These are phyloP conservation scores for Pseudocercospora cruenta DNA, from an alignment of 2,329 filamentous ascomycete genomes.

Conservation along the genomic window DNA sequence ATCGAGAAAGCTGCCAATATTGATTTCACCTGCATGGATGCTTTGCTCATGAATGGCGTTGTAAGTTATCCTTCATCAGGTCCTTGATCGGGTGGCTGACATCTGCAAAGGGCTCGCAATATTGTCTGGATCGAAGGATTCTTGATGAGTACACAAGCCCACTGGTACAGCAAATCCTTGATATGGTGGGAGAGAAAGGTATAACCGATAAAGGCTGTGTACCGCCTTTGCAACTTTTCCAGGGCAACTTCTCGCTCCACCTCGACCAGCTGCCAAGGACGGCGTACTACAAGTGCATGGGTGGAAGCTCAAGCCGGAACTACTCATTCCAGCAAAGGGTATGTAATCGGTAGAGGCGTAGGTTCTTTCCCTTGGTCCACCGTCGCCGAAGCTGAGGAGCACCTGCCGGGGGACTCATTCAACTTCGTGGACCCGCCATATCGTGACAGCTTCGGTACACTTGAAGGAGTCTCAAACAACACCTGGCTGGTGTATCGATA, in stretches of 20 bases:
- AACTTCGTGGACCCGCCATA: conserved; percentile 61
- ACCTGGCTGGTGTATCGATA: conserved; percentile 52
- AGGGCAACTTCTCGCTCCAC: conserved; percentile 10
- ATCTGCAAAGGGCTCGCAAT: no score
- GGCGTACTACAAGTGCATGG: conserved; percentile 7
- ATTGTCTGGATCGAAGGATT: no score
- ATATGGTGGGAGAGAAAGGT: neutral
- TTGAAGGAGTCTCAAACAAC: neutral
- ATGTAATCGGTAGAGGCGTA: conserved; percentile 56
- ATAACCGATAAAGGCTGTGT: conserved; percentile 18
- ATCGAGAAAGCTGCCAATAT: conserved; percentile 14
- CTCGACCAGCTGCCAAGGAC: conserved; percentile 11
- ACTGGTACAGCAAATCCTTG: no score
- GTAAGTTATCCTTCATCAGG: neutral
- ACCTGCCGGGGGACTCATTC: conserved; percentile 47
- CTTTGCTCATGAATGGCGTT: conserved; percentile 22
- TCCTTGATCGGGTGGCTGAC: no score
- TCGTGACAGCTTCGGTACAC: conserved; percentile 51
- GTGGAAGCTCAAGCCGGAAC: conserved; percentile 6
- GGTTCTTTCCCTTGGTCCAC: conserved; percentile 55
- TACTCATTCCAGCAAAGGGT: conserved; percentile 62
- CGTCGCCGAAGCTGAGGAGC: conserved; percentile 52
- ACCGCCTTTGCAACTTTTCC: conserved; percentile 11
- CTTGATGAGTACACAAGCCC: no score
- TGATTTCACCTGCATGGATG: conserved; percentile 21